Evolutionary conservation across 2,329 filamentous ascomycete genomes (phyloP).

Genomic region (Penicillium hordei): DNA sequence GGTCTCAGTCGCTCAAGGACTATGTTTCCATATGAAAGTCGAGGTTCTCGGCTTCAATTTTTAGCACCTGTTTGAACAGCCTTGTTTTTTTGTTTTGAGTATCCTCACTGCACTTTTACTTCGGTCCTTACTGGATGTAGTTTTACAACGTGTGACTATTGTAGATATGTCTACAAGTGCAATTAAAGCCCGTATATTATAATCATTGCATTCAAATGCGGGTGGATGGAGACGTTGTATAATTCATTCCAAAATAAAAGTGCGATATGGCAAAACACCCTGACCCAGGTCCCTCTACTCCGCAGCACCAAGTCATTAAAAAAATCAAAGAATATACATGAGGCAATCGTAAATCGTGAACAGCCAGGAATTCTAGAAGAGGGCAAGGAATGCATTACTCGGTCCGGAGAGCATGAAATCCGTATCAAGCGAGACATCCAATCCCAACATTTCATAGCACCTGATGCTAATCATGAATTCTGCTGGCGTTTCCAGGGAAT

Average conservation of each 20-base stretch:
- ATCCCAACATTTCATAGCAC: not conserved
- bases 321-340: not conserved
- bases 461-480: slow-evolving; percentile 1
- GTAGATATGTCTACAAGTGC: not conserved
- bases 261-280: not conserved
- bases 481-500: slow-evolving; percentile 46
- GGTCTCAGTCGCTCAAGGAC: no score
- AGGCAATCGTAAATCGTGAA: slow-evolving; percentile 7
- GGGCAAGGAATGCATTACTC: not conserved
- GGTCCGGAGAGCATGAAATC: not conserved
- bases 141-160: not conserved
- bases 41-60: no score
- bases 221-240: not conserved
- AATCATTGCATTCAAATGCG: not conserved
- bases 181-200: not conserved
- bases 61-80: not conserved
- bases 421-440: not conserved
- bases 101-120: not conserved
- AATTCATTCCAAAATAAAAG: not conserved
- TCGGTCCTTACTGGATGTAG: not conserved
- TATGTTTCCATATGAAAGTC: no score
- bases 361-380: not conserved
- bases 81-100: not conserved
- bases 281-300: not conserved
- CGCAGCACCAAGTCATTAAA: not conserved